Evolutionary conservation across 2,329 filamentous ascomycete genomes (phyloP).

Genomic region (Septoria linicola): DNA sequence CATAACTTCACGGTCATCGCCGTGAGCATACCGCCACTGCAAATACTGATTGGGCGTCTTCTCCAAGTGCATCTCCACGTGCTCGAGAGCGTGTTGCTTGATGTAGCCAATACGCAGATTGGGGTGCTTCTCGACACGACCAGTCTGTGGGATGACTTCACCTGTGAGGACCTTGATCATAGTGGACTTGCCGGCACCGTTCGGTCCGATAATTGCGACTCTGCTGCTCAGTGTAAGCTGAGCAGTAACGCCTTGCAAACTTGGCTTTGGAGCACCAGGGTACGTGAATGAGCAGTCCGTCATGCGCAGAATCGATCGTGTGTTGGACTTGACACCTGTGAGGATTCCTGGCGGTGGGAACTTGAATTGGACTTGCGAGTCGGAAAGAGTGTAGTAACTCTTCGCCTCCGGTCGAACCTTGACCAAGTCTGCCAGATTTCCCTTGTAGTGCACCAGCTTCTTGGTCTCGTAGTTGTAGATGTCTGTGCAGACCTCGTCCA

Average conservation of each 20-base stretch:
- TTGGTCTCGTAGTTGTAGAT: constrained; percentile 99
- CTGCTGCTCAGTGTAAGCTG: constrained; percentile 85
- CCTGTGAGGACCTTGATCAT: constrained; percentile 96
- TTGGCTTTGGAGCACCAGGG: constrained; percentile 82
- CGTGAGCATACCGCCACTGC: constrained; percentile 96
- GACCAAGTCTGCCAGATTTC: constrained; percentile 81
- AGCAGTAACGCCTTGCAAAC: constrained; percentile 82
- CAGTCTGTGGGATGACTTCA: constrained; percentile 77
- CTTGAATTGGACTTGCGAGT: constrained; percentile 89
- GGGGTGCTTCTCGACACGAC: constrained; percentile 95
- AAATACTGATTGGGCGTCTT: constrained; percentile 99
- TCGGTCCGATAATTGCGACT: constrained; percentile 93
- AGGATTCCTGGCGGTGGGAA: constrained; percentile 95
- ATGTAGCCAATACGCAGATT: constrained; percentile 99
- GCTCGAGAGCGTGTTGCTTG: constrained; percentile 97
- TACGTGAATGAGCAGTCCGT: constrained; percentile 89
- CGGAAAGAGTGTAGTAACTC: constrained; percentile 95
- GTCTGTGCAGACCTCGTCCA: constrained; percentile 96
- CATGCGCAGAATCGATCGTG: constrained; percentile 94
- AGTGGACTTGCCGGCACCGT: constrained; percentile 97
- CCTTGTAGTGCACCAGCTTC: constrained; percentile 85
- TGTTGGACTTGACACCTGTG: constrained; percentile 91
- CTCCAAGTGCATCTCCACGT: constrained; percentile 99
- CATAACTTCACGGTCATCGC: constrained; percentile 93
- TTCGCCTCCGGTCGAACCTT: constrained; percentile 88